Evolutionary conservation across 345 rosid genomes (phyloP).

Genomic region (Brassica nigra): DNA sequence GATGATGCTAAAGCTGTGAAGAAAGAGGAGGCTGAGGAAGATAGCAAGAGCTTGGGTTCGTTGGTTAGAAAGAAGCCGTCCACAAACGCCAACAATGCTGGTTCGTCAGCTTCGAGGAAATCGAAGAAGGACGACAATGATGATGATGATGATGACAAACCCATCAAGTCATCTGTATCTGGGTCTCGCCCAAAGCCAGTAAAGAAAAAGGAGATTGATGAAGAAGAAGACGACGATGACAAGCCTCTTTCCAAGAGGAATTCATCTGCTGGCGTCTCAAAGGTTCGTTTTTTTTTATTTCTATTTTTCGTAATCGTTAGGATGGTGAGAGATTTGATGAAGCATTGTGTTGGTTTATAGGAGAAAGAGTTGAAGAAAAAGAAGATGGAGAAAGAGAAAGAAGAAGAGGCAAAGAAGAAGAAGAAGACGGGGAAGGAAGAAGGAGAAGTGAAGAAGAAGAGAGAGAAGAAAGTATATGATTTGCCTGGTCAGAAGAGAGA

Average conservation of each 20-base stretch:
- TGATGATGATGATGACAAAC: constrained; percentile 37
- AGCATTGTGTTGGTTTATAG: constrained; percentile 26
- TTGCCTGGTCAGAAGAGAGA: constrained; percentile 94
- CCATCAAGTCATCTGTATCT: constrained; percentile 33
- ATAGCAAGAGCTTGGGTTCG: constrained; percentile 55
- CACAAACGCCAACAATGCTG: constrained; percentile 40
- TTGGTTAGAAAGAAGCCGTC: constrained; percentile 49
- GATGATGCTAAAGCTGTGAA: constrained; percentile 54
- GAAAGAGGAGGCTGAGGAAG: constrained; percentile 42
- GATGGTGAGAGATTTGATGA: neutral
- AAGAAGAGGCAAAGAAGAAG: constrained; percentile 54
- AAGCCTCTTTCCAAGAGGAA: constrained; percentile 51
- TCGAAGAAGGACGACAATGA: constrained; percentile 52
- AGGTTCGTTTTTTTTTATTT: constrained; percentile 41
- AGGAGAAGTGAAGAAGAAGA: constrained; percentile 53
- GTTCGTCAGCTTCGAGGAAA: constrained; percentile 43
- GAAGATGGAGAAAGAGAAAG: constrained; percentile 47
- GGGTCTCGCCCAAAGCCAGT: constrained; percentile 40
- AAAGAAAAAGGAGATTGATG: constrained; percentile 43
- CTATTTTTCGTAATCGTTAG: no score
- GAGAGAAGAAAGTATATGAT: constrained; percentile 74
- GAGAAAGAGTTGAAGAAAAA: constrained; percentile 54
- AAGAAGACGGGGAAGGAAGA: constrained; percentile 35
- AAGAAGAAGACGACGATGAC: constrained; percentile 47
- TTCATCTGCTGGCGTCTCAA: constrained; percentile 46